Conservation (phyloP, 148 eudicot species). For the Rhododendron williamsianum region DNA sequence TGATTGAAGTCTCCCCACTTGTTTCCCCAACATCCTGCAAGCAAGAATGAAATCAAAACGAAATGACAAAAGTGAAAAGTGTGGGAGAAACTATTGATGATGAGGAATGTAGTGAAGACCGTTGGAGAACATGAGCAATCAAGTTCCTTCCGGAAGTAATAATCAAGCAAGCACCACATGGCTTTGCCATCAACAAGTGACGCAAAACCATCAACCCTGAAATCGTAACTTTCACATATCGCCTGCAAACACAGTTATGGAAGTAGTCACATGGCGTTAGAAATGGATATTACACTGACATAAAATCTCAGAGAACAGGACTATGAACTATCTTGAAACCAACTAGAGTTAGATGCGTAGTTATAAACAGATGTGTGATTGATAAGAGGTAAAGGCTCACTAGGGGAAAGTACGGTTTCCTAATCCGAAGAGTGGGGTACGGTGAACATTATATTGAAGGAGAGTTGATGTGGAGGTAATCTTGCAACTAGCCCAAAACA, state of each 20-base stretch:
- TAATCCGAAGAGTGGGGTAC: background rate
- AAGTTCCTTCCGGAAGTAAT: conserved; percentile 77
- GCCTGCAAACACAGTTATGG: conserved; percentile 39
- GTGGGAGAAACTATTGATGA: background rate
- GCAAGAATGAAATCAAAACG: conserved; percentile 11
- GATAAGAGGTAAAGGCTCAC: background rate
- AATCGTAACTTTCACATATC: conserved; percentile 62
- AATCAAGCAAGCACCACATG: conserved; percentile 97
- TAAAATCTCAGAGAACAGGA: background rate
- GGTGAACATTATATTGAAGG: background rate
- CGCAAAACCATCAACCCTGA: conserved; percentile 50
- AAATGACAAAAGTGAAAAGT: background rate
- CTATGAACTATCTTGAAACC: background rate
- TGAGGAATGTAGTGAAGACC: conserved; percentile 28
- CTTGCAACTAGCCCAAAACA: background rate
- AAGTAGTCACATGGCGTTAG: background rate
- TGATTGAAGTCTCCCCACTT: conserved; percentile 50
- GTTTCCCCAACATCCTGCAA: conserved; percentile 43
- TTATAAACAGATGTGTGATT: background rate
- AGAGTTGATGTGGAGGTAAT: background rate
- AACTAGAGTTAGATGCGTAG: background rate
- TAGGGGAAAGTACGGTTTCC: background rate
- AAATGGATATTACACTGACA: background rate
- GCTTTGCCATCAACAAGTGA: conserved; percentile 87
- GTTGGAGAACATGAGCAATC: conserved; percentile 48